Evolutionary conservation across 2,329 filamentous ascomycete species (phyloP).

Genomic region (Penicillium brevicompactum): DNA sequence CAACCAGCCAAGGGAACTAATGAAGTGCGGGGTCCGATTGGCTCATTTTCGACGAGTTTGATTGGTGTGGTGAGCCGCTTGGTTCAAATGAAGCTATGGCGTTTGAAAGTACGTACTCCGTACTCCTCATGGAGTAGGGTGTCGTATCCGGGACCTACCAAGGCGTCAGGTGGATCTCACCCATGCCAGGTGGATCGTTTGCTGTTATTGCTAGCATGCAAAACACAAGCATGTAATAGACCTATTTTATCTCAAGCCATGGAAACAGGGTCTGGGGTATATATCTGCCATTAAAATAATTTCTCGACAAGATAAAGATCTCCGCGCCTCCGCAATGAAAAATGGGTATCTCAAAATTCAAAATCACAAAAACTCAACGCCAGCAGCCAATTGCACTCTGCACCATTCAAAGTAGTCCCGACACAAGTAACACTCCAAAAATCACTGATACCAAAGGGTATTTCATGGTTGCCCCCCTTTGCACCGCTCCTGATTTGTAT

Average conservation of each 20-base stretch:
- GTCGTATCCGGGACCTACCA: no score
- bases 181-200: no score
- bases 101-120: no score
- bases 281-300: background rate
- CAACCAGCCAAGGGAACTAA: background rate
- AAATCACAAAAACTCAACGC: background rate
- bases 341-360: constrained; percentile 13
- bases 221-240: no score
- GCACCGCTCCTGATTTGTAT: background rate
- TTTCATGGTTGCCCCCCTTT: background rate
- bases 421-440: constrained; percentile 3
- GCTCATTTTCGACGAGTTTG: background rate
- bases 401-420: background rate
- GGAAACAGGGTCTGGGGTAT: no score
- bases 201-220: no score
- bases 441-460: constrained; percentile 1
- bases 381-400: background rate
- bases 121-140: no score
- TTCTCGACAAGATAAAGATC: background rate
- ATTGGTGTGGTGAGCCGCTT: background rate
- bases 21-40: background rate
- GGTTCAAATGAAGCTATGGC: no score
- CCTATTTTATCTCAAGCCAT: no score
- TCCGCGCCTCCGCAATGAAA: background rate
- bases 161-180: no score